Base-by-base conservation (phyloP, 106 monocot genomes). In the Phalaenopsis equestris region DNA sequence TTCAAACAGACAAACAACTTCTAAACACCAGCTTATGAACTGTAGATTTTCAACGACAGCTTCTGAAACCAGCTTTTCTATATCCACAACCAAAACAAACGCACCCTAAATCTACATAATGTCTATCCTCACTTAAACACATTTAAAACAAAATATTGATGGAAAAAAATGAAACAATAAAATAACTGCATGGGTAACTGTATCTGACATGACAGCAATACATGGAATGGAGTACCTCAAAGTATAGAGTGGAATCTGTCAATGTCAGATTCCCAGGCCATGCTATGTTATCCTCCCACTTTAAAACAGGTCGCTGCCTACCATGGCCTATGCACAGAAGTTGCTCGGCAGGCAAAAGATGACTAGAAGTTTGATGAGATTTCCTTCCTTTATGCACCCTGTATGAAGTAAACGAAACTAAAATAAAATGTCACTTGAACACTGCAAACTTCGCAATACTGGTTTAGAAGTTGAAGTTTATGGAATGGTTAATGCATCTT, bases 211-310 rank as follows among this genome's bases (percentile, higher is more conserved):
- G 64, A 64, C 6, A 64, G 9, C 1, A 23, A 19, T 1, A 74
- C 43, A 74, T 1, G 5, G 6, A 18, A 45, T n/a, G 17, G 15
- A 6, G 56, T 82, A 89, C 98, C 94, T 99, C 94, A 79, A 94
- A 99, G 84, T 99, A 94, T n/a, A 99, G 75, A 75, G 98, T 93
- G 30, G 75, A 82, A 45, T 99, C 88, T 37, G 98, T 94, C 70
- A 99, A 87, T 80, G 87, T 99, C 67, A 99, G 68, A 75, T 92
- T 88, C 76, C 98, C 98, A 75, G 98, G 98, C 94, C 90, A 93
- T 74, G 88, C 98, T 84, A 91, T 87, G 64, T 99, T 92, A 74
- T 88, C 67, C 76, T 94, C 94, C 98, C 98, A 99, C 84, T 94
- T 94, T 82, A 99, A 81, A 82, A 99, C 98, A 43, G 98, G 98